phyloP scores from a whole-genome alignment of 192 early-diverging fungal species.

The Coemansia sp. region DNA sequence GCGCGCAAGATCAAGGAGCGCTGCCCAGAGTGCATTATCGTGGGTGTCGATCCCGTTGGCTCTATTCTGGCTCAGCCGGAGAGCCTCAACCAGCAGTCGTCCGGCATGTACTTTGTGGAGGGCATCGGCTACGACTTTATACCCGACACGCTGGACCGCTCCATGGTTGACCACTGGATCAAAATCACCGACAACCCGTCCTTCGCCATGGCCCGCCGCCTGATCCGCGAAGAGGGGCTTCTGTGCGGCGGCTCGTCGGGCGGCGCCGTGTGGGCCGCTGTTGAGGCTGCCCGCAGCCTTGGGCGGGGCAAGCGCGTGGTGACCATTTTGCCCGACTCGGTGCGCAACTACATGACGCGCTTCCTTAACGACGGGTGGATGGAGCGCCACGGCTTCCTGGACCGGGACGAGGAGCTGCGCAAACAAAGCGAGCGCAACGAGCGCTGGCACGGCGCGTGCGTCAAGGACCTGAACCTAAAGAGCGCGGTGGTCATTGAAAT shows the following conservation, averaged over 20 bases:
- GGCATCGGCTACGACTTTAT: constrained; percentile 99
- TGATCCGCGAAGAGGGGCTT: constrained; percentile 96
- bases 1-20: constrained; percentile 94
- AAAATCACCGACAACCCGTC: constrained; percentile 95
- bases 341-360: constrained; percentile 99
- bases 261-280: constrained; percentile 81
- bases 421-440: constrained; percentile 64
- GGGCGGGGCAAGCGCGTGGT: constrained; percentile 87
- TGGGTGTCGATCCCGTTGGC: constrained; percentile 92
- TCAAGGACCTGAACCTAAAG: constrained; percentile 74
- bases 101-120: constrained; percentile 85
- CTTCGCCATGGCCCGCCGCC: constrained; percentile 90
- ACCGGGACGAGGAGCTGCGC: constrained; percentile 55
- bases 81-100: constrained; percentile 62
- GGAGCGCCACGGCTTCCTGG: constrained; percentile 82
- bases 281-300: constrained; percentile 78
- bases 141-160: constrained; percentile 83
- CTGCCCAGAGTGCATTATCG: constrained; percentile 75
- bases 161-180: constrained; percentile 88
- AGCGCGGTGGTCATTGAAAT: constrained; percentile 83
- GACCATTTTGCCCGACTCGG: constrained; percentile 94
- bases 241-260: constrained; percentile 96
- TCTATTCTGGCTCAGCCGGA: constrained; percentile 92
- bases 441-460: constrained; percentile 77
- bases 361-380: constrained; percentile 99